Base-by-base conservation (phyloP, 2,329 filamentous ascomycete species). In the Geoglossum cookeanum region DNA sequence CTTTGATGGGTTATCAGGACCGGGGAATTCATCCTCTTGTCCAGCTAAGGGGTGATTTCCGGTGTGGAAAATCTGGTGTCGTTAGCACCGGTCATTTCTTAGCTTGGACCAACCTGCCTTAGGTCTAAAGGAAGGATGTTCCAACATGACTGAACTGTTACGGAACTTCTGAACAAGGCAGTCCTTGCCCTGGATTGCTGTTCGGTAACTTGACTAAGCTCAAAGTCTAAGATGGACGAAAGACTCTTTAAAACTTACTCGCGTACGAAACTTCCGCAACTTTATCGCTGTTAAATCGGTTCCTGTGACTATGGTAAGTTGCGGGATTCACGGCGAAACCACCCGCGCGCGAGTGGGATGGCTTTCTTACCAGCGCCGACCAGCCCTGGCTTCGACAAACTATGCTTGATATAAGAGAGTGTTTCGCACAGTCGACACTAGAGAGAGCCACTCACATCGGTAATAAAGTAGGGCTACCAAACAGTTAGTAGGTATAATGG, bases 71-170 rank as follows among this genome's bases (percentile, higher is more conserved):
- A 78, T 67, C 76, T 78, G 47, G 13, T n/a, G n/a, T 30, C 17
- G 17, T 33, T 32, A 57, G 37, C 15, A 30, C 30, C 30, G 6
- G 1, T 9, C 15, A 53, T 11, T 13, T n/a, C 33, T 55, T 47
- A 39, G n/a, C 9, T 44, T 22, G n/a, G 33, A 29, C 17, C 4
- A 71, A 77, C 15, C 27, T 68, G 89, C 85, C 76, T 94, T 94
- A 0, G 92, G 92, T 0, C 88, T 83, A 64, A 88, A 94, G 56
- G 84, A 81, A 0, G 80, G 75, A 9, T 82, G 79, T 70, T 97
- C 90, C 0, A 91, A 75, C 88, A 97, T 96, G 33, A 98, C 89
- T 0, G 88, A 91, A 44, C 88, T 95, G 72, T 98, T 98, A 39
- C 92, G 83, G 66, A 98, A 98, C 67, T 97, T 96, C 68, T 94